A percentile compares a stretch with the other conserved stretches of the same genome.
Conservation (phyloP, 495 filamentous ascomycete genomes). For the Glonium stellatum region DNA sequence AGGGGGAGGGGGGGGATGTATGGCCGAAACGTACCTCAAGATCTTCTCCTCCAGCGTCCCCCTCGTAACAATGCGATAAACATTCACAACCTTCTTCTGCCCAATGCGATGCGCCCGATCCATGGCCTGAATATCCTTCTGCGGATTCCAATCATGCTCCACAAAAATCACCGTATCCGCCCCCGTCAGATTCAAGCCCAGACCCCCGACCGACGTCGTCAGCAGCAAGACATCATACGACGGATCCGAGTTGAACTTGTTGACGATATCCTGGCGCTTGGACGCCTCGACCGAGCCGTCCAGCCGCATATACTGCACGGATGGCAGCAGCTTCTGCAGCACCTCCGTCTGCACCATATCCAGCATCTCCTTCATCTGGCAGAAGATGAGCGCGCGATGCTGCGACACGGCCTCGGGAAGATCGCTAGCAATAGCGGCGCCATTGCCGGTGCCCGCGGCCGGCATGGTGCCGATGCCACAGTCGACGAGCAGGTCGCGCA, state of each 20-base stretch:
- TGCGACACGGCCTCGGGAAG: conserved; percentile 77
- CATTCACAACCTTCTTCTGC: conserved; percentile 99
- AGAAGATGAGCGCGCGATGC: conserved; percentile 93
- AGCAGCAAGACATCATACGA: conserved; percentile 88
- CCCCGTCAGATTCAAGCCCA: conserved; percentile 92
- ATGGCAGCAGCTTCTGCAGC: conserved; percentile 74
- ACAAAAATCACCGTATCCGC: conserved; percentile 99
- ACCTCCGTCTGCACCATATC: conserved; percentile 96
- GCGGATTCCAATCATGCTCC: conserved; percentile 99
- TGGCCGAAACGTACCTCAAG: conserved; percentile 55
- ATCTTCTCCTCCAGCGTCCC: conserved; percentile 99
- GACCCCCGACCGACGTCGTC: conserved; percentile 88
- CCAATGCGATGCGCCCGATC: conserved; percentile 97
- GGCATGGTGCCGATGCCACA: conserved; percentile 79
- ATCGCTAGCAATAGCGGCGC: conserved; percentile 34
- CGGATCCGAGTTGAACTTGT: conserved; percentile 95
- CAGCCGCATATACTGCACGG: conserved; percentile 80
- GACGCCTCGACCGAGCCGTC: conserved; percentile 87
- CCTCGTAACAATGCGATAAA: conserved; percentile 92
- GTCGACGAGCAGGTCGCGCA: conserved; percentile 84
- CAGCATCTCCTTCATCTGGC: conserved; percentile 99
- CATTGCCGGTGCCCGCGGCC: conserved; percentile 40
- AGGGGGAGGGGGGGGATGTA: conserved; percentile 3
- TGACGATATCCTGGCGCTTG: conserved; percentile 90
- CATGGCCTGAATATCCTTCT: conserved; percentile 98